phyloP scores from a whole-genome alignment of 352 stramenopile species.

The Phytophthora chlamydospora region DNA sequence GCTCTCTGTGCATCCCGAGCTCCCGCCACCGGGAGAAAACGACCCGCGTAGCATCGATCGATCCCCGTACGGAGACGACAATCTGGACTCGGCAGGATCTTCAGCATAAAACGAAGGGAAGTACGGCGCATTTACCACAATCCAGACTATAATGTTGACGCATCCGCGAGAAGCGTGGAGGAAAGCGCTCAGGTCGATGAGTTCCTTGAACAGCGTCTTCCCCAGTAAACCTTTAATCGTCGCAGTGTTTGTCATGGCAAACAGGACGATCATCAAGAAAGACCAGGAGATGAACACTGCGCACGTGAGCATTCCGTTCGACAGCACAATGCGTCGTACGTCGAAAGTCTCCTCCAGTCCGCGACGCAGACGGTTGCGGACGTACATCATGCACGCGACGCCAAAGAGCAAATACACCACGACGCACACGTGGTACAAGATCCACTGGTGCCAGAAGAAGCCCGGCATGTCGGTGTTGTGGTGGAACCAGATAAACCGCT shows the following conservation, averaged over 20 bases:
- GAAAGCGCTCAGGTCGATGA: conserved; percentile 83
- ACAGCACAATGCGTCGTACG: conserved; percentile 76
- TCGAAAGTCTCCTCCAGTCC: conserved; percentile 89
- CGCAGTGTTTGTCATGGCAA: conserved; percentile 64
- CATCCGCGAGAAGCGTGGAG: conserved; percentile 74
- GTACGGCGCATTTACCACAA: conserved; percentile 76
- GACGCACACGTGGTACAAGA: conserved; percentile 85
- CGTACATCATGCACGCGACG: conserved; percentile 72
- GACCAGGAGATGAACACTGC: conserved; percentile 89
- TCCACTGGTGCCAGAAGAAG: conserved; percentile 87
- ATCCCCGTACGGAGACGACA: conserved; percentile 22
- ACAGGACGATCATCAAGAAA: conserved; percentile 69
- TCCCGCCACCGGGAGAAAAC: conserved; percentile 26
- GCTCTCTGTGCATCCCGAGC: conserved; percentile 20
- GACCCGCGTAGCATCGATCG: conserved; percentile 12
- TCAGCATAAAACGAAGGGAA: conserved; percentile 49
- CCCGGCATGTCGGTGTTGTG: conserved; percentile 78
- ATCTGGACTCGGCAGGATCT: conserved; percentile 9
- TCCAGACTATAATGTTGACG: conserved; percentile 90
- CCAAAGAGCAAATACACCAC: conserved; percentile 81
- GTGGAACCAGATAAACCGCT: conserved; percentile 85
- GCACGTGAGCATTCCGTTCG: conserved; percentile 80
- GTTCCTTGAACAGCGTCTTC: conserved; percentile 49
- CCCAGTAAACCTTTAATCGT: conserved; percentile 45
- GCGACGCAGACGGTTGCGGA: conserved; percentile 72